Percentiles rank a stretch among this genome's conserved stretches.
Conservation (phyloP, 345 rosid species). For the Raphanus raphanistrum region DNA sequence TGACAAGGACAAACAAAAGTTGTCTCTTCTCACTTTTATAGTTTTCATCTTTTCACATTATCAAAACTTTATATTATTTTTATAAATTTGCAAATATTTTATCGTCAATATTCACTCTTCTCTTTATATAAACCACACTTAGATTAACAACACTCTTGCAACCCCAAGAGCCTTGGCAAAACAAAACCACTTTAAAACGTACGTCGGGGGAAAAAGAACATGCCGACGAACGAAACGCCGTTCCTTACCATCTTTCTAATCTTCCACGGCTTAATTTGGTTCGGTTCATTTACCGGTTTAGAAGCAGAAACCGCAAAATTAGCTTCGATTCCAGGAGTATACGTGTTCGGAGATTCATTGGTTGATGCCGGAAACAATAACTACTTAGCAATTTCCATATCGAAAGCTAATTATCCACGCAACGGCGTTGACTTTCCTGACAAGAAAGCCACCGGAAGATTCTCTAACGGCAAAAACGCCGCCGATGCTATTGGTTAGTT, state of each 20-base stretch:
- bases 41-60: conserved; percentile 35
- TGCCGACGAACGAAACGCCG: conserved; percentile 25
- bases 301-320: conserved; percentile 17
- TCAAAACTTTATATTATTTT: not conserved
- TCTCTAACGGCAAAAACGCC: conserved; percentile 58
- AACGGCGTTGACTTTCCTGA: conserved; percentile 58
- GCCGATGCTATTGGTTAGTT: conserved; percentile 50
- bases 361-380: conserved; percentile 65
- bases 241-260: conserved; percentile 12
- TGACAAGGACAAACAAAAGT: conserved; percentile 22
- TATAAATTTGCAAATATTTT: not conserved
- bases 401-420: conserved; percentile 51
- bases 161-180: conserved; percentile 14
- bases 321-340: conserved; percentile 44
- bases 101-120: conserved; percentile 5
- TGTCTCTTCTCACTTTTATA: not conserved
- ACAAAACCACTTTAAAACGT: not conserved
- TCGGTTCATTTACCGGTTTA: conserved; percentile 22
- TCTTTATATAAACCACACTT: conserved; percentile 28
- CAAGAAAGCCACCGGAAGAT: conserved; percentile 55
- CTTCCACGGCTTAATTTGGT: conserved; percentile 27
- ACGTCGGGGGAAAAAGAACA: conserved; percentile 9
- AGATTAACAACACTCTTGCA: conserved; percentile 3
- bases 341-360: conserved; percentile 58
- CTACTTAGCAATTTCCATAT: conserved; percentile 36